Conservation (phyloP, 345 rosid genomes). For the Gossypium longicalyx region DNA sequence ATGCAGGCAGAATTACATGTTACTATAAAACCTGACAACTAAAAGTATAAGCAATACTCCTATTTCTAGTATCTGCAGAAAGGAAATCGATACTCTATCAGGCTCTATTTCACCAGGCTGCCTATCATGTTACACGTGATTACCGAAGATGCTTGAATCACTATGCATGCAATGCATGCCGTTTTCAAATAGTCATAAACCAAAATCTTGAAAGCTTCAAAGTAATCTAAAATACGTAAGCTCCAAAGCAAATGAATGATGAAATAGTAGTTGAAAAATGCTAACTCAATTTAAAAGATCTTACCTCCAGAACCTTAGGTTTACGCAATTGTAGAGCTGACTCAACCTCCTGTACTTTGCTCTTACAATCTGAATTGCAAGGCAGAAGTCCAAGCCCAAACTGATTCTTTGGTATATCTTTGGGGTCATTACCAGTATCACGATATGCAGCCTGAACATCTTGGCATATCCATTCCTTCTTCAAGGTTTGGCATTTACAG, state of each 20-base stretch:
- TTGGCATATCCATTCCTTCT: conserved; percentile 81
- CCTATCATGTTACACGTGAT: neutral
- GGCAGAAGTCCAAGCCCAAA: conserved; percentile 78
- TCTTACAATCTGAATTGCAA: conserved; percentile 69
- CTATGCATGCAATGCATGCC: neutral
- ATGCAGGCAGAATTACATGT: neutral
- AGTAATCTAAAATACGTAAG: neutral
- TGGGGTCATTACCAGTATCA: conserved; percentile 47
- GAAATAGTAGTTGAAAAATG: neutral
- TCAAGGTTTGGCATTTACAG: conserved; percentile 72
- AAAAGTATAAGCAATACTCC: neutral
- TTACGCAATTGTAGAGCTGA: conserved; percentile 62
- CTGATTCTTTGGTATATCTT: conserved; percentile 56
- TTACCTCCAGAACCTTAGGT: conserved; percentile 62
- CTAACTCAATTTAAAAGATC: neutral
- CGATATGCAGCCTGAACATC: conserved; percentile 74
- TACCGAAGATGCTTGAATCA: neutral
- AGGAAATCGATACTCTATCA: neutral
- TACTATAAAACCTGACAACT: neutral
- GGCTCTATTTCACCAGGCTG: neutral
- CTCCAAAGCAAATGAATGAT: neutral
- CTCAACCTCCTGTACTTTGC: conserved; percentile 46
- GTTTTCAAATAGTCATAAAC: neutral
- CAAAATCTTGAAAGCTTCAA: neutral
- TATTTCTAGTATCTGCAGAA: neutral